Evolutionary conservation across 2,329 filamentous ascomycete species (phyloP), one percentile per base, ranked within the genome.

Genomic region (Pseudocercospora crystallina): DNA sequence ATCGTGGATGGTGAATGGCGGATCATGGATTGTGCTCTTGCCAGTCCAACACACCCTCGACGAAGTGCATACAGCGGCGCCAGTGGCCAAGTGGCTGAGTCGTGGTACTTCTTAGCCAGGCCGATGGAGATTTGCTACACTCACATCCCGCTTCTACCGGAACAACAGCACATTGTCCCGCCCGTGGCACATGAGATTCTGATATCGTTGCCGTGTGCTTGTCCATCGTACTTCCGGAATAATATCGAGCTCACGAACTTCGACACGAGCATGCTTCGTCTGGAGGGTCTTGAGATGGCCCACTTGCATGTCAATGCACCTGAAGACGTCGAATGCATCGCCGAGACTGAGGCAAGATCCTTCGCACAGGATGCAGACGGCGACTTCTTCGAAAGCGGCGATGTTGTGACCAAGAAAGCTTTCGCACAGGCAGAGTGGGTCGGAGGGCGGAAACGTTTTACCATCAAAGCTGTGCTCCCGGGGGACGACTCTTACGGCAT

Each of bases 1-100:
- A 75, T 96, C 32, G 85, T 96, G 8, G 94, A 99, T 69, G 86
- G 88, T 15, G 90, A 96, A 71, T 99, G 94, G 94, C 87, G 94
- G 43, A 87, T 97, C 59, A 89, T 99, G 75, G 94, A 99, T 69
- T 94, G 90, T 68, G 95, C 90, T 32, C 77, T 99, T 41, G 90
- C 94, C 3, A 91, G 87, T 57, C 91, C 92, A 10, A 96, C 92
- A 0, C 90, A 97, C 63, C 92, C 94, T 8, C 84, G 82, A 50
- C 82, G 95, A 41, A 78, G 76, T 12, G 76, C 84, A 30, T 97
- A 95, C 71, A 95, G 90, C 11, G 88, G 81, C 60, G 80, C 80
- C 20, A 81, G 81, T 51, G 82, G 78, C 52, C 81, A 85, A 37
- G 76, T 81, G 1, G 90, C 94, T 0, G 94, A 99, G 61, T 78